These are phyloP conservation scores for Lodderomyces parapsilosis DNA, from an alignment of 1,139 yeast genomes.

Conservation along the genomic window DNA sequence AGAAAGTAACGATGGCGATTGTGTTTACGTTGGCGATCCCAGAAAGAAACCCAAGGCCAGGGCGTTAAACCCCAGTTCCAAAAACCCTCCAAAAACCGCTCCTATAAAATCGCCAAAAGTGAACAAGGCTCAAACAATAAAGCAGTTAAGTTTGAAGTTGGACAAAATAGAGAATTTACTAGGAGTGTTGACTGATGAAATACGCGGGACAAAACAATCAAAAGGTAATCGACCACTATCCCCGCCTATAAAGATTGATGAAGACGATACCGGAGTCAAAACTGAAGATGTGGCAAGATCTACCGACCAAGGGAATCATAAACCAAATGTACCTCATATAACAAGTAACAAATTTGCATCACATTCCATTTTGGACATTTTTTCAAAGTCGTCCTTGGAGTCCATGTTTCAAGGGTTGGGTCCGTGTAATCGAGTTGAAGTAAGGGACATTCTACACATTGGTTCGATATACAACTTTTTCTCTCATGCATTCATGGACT, in stretches of 20 bases:
- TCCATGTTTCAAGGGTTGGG: conserved; percentile 23
- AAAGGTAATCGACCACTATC: background rate
- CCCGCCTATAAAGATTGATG: conserved; percentile 7
- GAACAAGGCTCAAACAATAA: conserved; percentile 7
- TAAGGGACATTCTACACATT: conserved; percentile 21
- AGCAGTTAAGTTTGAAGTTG: conserved; percentile 10
- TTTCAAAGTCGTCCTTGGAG: conserved; percentile 31
- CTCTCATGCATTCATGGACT: conserved; percentile 10
- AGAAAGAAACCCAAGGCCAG: conserved; percentile 15
- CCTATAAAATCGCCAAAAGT: conserved; percentile 2
- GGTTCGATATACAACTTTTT: conserved; percentile 13
- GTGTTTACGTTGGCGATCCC: conserved; percentile 27
- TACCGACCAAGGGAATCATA: too few relatives aligned
- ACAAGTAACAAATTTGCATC: conserved; percentile 25
- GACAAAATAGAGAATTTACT: conserved; percentile 11
- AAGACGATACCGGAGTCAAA: background rate
- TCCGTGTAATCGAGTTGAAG: conserved; percentile 10
- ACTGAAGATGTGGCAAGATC: too few relatives aligned
- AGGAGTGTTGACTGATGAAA: conserved; percentile 5
- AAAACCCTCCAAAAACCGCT: background rate
- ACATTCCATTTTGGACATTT: conserved; percentile 35
- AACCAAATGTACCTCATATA: too few relatives aligned
- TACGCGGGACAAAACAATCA: conserved; percentile 8
- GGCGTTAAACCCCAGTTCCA: too few relatives aligned
- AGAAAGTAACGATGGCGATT: conserved; percentile 21